phyloP scores from a whole-genome alignment of 306 rosid genomes.

The Pterocarpus macrocarpus region DNA sequence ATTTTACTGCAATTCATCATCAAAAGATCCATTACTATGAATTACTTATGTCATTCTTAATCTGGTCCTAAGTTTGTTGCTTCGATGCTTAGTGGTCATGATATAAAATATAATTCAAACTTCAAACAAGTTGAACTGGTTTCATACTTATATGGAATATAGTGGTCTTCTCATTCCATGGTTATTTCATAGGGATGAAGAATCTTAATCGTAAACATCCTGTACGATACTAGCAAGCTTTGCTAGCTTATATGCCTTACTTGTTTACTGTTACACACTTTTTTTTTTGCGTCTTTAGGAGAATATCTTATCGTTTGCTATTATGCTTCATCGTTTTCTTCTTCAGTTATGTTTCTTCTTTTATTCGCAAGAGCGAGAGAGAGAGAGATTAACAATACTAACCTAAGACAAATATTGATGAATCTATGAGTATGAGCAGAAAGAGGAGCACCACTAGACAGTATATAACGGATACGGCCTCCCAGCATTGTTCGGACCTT shows the following conservation, averaged over 20 bases:
- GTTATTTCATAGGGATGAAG: not conserved
- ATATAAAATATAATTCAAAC: slow-evolving; percentile 3
- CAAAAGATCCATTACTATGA: not conserved
- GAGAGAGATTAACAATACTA: slow-evolving; percentile 37
- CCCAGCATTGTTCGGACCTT: slow-evolving; percentile 91
- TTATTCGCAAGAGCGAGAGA: not conserved
- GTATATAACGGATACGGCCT: slow-evolving; percentile 83
- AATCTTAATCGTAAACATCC: not conserved
- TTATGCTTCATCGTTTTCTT: slow-evolving; percentile 16
- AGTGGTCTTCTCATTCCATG: not conserved
- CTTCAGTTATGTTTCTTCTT: slow-evolving; percentile 24
- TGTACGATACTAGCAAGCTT: not conserved
- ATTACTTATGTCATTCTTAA: not conserved
- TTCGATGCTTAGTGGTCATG: not conserved
- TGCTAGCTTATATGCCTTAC: not conserved
- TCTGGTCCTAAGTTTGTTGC: not conserved
- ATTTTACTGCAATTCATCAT: not conserved
- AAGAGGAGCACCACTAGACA: slow-evolving; percentile 98
- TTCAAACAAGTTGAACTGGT: not conserved
- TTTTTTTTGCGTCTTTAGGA: not conserved
- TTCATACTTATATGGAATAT: not conserved
- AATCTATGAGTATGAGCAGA: slow-evolving; percentile 92
- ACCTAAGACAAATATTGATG: slow-evolving; percentile 97
- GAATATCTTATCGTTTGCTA: not conserved
- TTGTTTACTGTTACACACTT: not conserved